A percentile compares a stretch with the other conserved stretches of the same genome.
phyloP scores from a whole-genome alignment of 2,329 filamentous ascomycete genomes.

The Nemania serpens region DNA sequence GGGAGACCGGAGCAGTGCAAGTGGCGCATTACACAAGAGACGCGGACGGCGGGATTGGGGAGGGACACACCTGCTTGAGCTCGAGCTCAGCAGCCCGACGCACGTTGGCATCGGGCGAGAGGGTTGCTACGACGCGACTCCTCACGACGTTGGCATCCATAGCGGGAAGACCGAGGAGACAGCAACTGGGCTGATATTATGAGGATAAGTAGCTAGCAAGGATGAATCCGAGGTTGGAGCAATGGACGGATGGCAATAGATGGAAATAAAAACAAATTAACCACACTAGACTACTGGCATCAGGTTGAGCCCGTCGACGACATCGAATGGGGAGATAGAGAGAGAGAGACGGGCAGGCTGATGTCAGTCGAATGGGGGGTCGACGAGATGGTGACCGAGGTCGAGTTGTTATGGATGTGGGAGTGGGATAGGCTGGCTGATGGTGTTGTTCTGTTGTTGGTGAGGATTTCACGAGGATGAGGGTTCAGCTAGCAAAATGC shows the following conservation, averaged over 20 bases:
- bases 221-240: not conserved
- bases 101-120: slow-evolving; percentile 74
- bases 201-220: not conserved
- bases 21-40: slow-evolving; percentile 32
- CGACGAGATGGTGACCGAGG: slow-evolving; percentile 14
- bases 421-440: not conserved
- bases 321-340: slow-evolving; percentile 13
- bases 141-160: slow-evolving; percentile 79
- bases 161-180: slow-evolving; percentile 36
- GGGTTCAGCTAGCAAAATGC: slow-evolving; percentile 29
- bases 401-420: slow-evolving; percentile 19
- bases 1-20: slow-evolving; percentile 3
- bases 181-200: not conserved
- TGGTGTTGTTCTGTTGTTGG: not conserved
- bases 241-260: slow-evolving; percentile 3
- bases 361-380: slow-evolving; percentile 7
- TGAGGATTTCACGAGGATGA: slow-evolving; percentile 26
- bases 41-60: slow-evolving; percentile 5
- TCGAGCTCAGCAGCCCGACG: slow-evolving; percentile 79
- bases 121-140: slow-evolving; percentile 76
- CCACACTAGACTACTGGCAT: slow-evolving; percentile 21
- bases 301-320: slow-evolving; percentile 23
- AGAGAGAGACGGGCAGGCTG: slow-evolving; percentile 3
- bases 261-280: not conserved
- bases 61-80: slow-evolving; percentile 70